Base-by-base conservation (phyloP, 2,329 filamentous ascomycete genomes). In the Conoideocrella luteorostrata region DNA sequence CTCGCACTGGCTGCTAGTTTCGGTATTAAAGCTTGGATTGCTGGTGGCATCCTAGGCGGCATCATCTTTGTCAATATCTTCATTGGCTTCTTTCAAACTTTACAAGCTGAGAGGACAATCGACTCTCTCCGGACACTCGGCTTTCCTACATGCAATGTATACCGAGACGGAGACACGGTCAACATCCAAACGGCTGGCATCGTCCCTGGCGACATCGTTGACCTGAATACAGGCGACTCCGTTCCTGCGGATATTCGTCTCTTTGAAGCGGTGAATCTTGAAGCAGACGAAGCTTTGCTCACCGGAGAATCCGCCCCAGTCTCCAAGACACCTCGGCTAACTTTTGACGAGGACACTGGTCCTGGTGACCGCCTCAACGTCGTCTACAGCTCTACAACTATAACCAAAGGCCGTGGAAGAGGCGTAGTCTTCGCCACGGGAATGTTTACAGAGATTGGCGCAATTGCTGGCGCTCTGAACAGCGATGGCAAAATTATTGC, bases 221-320 rank as follows among this genome's bases (percentile, higher is more conserved):
- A 63, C 11, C 57, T 68, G 55, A 69, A 62, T 56, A 71, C 66
- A 18, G 76, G 77, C 28, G 75, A 77, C 51, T 72, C 73, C 15
- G 65, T 78, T 10, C 74, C 76, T 10, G 75, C 75, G 9, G 76
- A 79, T 53, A 59, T 78, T 7, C 65, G 73, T 41, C 47, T 69
- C 2, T 48, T 77, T 46, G 69, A 78, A 43, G 69, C 66, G 22
- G 73, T 82, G 62, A 83, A 83, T 55, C 68, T 80, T 30, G 77
- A 78, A 47, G 79, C 75, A 47, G 80, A 86, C 47, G 75, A 80
- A 55, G 74, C 75, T 7, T 65, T 78, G 26, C 68, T 80, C 21
- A 80, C 77, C 12, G 77, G 77, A 42, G 77, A 81, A 59, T 76
- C 75, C 12, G 60, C 77, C 3, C 76, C 77, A 24, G 71, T 75